Conservation (phyloP, 2,329 filamentous ascomycete genomes). For the Aspergillus sp. region DNA sequence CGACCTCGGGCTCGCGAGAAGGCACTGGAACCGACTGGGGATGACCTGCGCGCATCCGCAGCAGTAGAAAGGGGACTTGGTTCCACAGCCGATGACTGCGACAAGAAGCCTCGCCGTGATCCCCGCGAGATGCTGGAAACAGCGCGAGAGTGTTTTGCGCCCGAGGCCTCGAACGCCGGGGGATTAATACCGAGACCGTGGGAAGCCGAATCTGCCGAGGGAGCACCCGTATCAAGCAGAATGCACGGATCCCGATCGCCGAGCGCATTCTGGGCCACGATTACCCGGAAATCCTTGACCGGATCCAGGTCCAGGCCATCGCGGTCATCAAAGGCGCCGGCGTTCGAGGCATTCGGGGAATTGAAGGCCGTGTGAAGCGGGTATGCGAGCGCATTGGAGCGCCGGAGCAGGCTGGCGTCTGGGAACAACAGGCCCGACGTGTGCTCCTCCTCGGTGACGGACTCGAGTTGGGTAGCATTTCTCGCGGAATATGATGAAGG, state of each 20-base stretch:
- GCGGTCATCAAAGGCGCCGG: conserved; percentile 39
- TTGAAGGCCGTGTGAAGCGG: conserved; percentile 33
- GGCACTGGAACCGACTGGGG: conserved; percentile 26
- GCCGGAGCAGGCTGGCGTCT: conserved; percentile 34
- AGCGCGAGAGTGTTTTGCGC: conserved; percentile 27
- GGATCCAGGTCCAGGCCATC: conserved; percentile 38
- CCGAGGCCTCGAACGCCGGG: conserved; percentile 21
- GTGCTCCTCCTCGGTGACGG: conserved; percentile 41
- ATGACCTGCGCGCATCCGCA: conserved; percentile 23
- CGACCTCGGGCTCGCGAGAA: conserved; percentile 35
- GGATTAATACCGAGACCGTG: conserved; percentile 28
- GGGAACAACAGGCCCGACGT: conserved; percentile 41
- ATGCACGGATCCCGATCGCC: conserved; percentile 40
- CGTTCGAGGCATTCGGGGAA: conserved; percentile 34
- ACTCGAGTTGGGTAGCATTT: conserved; percentile 34
- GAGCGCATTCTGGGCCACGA: conserved; percentile 40
- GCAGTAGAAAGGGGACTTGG: conserved; percentile 23
- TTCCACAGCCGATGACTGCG: conserved; percentile 27
- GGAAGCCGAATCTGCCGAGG: conserved; percentile 16
- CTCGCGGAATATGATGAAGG: conserved; percentile 30
- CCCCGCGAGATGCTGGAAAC: conserved; percentile 29
- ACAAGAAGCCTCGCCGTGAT: conserved; percentile 23
- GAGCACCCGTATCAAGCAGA: conserved; percentile 34
- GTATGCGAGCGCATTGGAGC: conserved; percentile 32
- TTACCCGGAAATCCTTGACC: conserved; percentile 36